Conservation (phyloP, 78 protist species). For the Guillardia theta region DNA sequence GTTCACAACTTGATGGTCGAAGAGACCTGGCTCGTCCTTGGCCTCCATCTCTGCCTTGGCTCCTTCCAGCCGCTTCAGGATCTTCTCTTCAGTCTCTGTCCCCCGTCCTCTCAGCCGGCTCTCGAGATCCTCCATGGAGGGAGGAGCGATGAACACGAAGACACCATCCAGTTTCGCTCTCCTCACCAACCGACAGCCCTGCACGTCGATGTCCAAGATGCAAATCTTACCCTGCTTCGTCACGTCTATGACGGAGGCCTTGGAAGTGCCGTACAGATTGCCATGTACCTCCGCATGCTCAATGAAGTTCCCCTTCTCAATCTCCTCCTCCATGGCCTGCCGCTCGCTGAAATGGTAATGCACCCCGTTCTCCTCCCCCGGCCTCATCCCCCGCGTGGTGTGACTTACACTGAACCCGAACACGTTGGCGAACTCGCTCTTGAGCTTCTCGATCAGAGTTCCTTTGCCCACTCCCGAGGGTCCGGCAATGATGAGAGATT, state of each 20-base stretch:
- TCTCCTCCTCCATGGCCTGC: conserved; percentile 5
- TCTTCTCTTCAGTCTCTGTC: conserved; percentile 28
- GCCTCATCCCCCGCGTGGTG: conserved; percentile 43
- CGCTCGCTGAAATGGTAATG: conserved; percentile 29
- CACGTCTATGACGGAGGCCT: background rate
- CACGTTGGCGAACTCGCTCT: background rate
- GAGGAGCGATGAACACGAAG: conserved; percentile 44
- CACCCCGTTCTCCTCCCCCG: conserved; percentile 40
- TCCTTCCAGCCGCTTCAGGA: background rate
- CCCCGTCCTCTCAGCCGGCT: conserved; percentile 46
- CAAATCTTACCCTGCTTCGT: background rate
- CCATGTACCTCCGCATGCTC: conserved; percentile 19
- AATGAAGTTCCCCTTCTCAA: background rate
- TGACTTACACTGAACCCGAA: conserved; percentile 47
- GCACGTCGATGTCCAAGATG: conserved; percentile 46
- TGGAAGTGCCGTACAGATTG: background rate
- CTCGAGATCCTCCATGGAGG: conserved; percentile 20
- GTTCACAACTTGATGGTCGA: background rate
- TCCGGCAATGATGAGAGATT: conserved; percentile 6
- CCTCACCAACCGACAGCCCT: background rate
- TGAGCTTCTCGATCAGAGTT: background rate
- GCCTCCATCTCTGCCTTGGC: background rate
- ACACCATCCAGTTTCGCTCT: background rate
- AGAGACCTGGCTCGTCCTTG: background rate
- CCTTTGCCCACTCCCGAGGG: conserved; percentile 48